Percentiles rank a stretch among this genome's conserved stretches.
These are phyloP conservation scores for Prunus dulcis DNA, from an alignment of 306 rosid genomes.

Conservation along the genomic window DNA sequence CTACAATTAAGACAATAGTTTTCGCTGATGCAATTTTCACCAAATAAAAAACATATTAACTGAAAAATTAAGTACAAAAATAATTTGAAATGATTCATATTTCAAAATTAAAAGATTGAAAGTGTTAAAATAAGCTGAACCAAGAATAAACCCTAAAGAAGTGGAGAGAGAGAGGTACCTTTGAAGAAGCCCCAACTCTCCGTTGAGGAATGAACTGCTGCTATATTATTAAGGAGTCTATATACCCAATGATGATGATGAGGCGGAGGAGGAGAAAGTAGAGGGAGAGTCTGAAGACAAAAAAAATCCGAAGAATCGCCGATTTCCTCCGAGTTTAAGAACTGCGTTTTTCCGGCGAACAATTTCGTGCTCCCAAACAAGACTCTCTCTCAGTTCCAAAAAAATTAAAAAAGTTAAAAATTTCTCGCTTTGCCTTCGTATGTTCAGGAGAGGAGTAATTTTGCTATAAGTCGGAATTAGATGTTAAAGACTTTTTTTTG, in stretches of 20 bases:
- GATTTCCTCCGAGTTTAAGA: background rate
- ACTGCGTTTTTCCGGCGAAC: constrained; percentile 3
- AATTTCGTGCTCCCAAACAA: background rate
- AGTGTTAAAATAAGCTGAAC: background rate
- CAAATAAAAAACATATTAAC: background rate
- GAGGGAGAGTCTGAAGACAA: too few species aligned
- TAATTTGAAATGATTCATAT: background rate
- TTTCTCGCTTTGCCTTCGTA: background rate
- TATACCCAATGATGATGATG: background rate
- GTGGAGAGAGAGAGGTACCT: background rate
- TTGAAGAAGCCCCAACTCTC: background rate
- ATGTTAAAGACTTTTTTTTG: too few species aligned
- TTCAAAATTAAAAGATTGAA: background rate
- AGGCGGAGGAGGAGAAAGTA: background rate
- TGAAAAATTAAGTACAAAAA: background rate
- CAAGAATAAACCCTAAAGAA: background rate
- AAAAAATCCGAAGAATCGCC: background rate
- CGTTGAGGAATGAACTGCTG: background rate
- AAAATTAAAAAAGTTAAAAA: background rate
- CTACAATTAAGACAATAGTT: background rate
- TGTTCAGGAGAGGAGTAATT: background rate
- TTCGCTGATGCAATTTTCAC: background rate
- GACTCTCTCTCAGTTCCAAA: background rate
- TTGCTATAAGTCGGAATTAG: too few species aligned
- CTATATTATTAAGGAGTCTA: background rate